Evolutionary conservation across 75 land plant genomes (phyloP).

Genomic region (Adiantum capillusveneris): DNA sequence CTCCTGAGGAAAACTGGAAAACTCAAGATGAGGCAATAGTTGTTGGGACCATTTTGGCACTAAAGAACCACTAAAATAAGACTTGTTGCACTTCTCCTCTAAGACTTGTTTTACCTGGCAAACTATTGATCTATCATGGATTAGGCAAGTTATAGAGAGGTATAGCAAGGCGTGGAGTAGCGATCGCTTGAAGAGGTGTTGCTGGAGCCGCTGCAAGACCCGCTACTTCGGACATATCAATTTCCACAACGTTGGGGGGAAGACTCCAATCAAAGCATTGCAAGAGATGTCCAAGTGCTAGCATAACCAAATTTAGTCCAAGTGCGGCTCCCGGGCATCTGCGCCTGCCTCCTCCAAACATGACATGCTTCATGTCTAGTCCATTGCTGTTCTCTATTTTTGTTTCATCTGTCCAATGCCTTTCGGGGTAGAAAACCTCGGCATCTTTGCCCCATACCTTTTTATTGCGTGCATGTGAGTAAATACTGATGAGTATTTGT

Average conservation of each 20-base stretch:
- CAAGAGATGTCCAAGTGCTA: slow-evolving; percentile 10
- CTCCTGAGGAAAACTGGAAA: too few species aligned
- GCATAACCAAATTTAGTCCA: neutral
- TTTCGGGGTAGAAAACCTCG: slow-evolving; percentile 59
- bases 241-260: slow-evolving; percentile 11
- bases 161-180: slow-evolving; percentile 20
- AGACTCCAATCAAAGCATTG: slow-evolving; percentile 20
- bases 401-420: slow-evolving; percentile 24
- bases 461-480: slow-evolving; percentile 57
- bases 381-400: neutral
- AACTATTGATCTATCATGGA: too few species aligned
- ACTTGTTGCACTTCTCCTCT: too few species aligned
- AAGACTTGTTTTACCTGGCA: too few species aligned
- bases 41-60: too few species aligned
- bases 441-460: slow-evolving; percentile 43
- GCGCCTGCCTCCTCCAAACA: slow-evolving; percentile 22
- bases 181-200: slow-evolving; percentile 25
- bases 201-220: slow-evolving; percentile 42
- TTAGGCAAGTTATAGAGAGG: slow-evolving; percentile 5
- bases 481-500: slow-evolving; percentile 69
- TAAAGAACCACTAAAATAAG: too few species aligned
- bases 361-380: neutral
- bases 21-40: too few species aligned
- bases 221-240: slow-evolving; percentile 42
- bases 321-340: slow-evolving; percentile 21